These are phyloP conservation scores for Euphrasia confusa DNA, from an alignment of 257 asterid genomes.

Conservation along the genomic window DNA sequence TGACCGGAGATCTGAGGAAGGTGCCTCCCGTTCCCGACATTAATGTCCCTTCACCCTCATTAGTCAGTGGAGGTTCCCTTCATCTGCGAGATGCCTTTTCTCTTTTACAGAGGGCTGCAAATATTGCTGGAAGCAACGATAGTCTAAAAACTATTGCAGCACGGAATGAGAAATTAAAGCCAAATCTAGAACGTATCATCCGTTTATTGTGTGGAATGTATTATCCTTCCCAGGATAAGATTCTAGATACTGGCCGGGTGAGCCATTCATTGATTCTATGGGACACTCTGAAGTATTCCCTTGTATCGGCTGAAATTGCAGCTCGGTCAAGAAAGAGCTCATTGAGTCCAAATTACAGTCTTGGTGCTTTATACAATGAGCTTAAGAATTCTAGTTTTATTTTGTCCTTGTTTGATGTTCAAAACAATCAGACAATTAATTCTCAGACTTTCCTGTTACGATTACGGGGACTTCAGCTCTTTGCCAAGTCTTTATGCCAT, in stretches of 20 bases:
- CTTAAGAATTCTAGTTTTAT: slow-evolving; percentile 78
- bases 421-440: slow-evolving; percentile 43
- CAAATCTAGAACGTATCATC: slow-evolving; percentile 56
- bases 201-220: slow-evolving; percentile 65
- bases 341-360: slow-evolving; percentile 57
- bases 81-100: slow-evolving; percentile 55
- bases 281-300: slow-evolving; percentile 86
- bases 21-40: slow-evolving; percentile 29
- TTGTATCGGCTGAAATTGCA: slow-evolving; percentile 76
- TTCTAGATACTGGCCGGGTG: slow-evolving; percentile 60
- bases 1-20: slow-evolving; percentile 42
- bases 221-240: slow-evolving; percentile 60
- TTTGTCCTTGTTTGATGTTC: slow-evolving; percentile 59
- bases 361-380: slow-evolving; percentile 57
- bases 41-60: slow-evolving; percentile 29
- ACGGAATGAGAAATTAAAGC: slow-evolving; percentile 36
- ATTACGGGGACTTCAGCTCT: slow-evolving; percentile 65
- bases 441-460: slow-evolving; percentile 55
- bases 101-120: slow-evolving; percentile 57
- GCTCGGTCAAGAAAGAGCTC: slow-evolving; percentile 69
- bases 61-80: slow-evolving; percentile 33
- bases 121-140: slow-evolving; percentile 45
- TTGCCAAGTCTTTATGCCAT: slow-evolving; percentile 59
- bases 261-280: slow-evolving; percentile 66
- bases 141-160: slow-evolving; percentile 51